phyloP scores from a whole-genome alignment of 2,329 filamentous ascomycete species.

The Fusarium scirpi region DNA sequence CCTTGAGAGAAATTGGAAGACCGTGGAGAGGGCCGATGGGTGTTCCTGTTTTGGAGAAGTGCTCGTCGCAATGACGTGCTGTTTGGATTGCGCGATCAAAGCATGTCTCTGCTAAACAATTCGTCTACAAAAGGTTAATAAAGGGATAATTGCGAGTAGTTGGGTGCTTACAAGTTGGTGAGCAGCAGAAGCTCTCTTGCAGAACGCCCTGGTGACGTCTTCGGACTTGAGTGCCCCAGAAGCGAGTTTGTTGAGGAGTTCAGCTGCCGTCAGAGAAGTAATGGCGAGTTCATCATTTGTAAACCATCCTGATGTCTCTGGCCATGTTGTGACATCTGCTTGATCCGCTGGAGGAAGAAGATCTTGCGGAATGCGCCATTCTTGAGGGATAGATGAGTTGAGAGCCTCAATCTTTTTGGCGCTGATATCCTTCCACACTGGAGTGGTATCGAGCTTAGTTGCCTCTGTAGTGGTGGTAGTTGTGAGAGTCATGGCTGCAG shows the following conservation, averaged over 20 bases:
- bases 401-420: slow-evolving; percentile 36
- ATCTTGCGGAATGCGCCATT: slow-evolving; percentile 67
- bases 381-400: slow-evolving; percentile 62
- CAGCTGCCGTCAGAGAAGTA: slow-evolving; percentile 58
- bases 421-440: slow-evolving; percentile 33
- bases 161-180: slow-evolving; percentile 59
- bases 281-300: slow-evolving; percentile 60
- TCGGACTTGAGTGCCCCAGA: slow-evolving; percentile 54
- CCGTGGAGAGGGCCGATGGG: slow-evolving; percentile 73
- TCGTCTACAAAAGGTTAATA: slow-evolving; percentile 50
- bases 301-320: slow-evolving; percentile 70
- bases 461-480: slow-evolving; percentile 17
- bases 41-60: slow-evolving; percentile 60
- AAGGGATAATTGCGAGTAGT: rapidly evolving
- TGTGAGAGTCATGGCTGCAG: slow-evolving; percentile 21
- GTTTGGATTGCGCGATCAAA: slow-evolving; percentile 64
- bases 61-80: slow-evolving; percentile 63
- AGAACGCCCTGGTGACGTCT: slow-evolving; percentile 62
- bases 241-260: slow-evolving; percentile 52
- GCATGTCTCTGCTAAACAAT: slow-evolving; percentile 66
- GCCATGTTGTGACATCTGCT: slow-evolving; percentile 68
- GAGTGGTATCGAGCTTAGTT: slow-evolving; percentile 20
- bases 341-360: slow-evolving; percentile 63
- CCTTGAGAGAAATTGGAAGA: slow-evolving; percentile 75
- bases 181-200: slow-evolving; percentile 65